These are phyloP conservation scores for Venturia asperata DNA, from an alignment of 2,329 filamentous ascomycete genomes.

Conservation along the genomic window DNA sequence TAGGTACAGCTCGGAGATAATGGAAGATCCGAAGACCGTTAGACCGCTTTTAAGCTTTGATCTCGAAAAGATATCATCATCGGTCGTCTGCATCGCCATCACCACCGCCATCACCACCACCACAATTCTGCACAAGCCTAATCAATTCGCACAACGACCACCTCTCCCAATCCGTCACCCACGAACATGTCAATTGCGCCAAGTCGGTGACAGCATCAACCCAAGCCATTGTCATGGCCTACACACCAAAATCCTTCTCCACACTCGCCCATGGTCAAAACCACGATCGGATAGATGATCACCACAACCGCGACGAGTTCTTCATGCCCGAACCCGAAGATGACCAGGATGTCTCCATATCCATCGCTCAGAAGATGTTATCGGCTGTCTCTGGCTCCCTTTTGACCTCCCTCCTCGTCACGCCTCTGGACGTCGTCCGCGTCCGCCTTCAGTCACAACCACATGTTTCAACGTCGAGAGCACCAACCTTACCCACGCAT, in stretches of 20 bases:
- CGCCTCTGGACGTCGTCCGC: slow-evolving; percentile 91
- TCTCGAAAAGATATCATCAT: background rate
- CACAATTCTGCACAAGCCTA: background rate
- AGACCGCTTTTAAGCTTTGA: background rate
- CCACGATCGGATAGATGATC: slow-evolving; percentile 32
- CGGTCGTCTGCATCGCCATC: background rate
- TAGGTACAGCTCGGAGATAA: background rate
- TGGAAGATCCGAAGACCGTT: background rate
- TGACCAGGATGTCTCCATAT: slow-evolving; percentile 9
- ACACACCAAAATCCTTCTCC: background rate
- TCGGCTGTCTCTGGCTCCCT: slow-evolving; percentile 88
- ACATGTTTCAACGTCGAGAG: slow-evolving; percentile 41
- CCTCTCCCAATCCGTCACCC: background rate
- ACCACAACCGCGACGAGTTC: slow-evolving; percentile 4
- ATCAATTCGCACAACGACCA: background rate
- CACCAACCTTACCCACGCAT: slow-evolving; percentile 40
- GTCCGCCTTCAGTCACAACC: slow-evolving; percentile 84
- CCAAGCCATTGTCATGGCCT: background rate
- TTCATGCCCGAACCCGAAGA: slow-evolving; percentile 4
- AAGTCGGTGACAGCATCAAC: background rate
- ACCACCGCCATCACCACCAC: background rate
- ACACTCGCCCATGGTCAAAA: slow-evolving; percentile 28
- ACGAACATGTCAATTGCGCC: background rate
- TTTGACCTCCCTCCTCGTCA: slow-evolving; percentile 87
- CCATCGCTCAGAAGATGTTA: slow-evolving; percentile 84